Conservation (phyloP, 2,329 filamentous ascomycete species). For the Lachnellula willkommii region DNA sequence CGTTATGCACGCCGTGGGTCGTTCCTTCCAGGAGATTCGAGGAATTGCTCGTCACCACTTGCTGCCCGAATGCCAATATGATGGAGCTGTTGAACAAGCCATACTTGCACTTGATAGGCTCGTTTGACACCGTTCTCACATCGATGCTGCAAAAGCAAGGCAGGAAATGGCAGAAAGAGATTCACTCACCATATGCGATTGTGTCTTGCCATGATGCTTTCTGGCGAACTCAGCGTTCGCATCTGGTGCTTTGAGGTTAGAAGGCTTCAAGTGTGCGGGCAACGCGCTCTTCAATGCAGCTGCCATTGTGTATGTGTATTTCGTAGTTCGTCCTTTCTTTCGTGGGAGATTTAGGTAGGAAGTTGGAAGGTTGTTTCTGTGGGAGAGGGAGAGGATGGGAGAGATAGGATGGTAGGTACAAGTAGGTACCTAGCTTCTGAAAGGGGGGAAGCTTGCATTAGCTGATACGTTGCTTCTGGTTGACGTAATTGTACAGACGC, state of each 20-base stretch:
- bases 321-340: not conserved
- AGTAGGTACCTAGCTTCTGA: constrained; percentile 1
- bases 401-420: no score
- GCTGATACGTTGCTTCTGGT: constrained; percentile 1
- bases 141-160: not conserved
- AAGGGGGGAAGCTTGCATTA: constrained; percentile 2
- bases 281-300: constrained; percentile 67
- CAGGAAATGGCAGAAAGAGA: constrained; percentile 1
- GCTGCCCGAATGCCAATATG: no score
- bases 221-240: constrained; percentile 44
- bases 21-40: no score
- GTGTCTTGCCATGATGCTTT: constrained; percentile 78
- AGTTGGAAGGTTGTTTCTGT: not conserved
- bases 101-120: not conserved
- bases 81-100: not conserved
- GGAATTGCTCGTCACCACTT: no score
- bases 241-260: constrained; percentile 35
- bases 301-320: constrained; percentile 49
- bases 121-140: not conserved
- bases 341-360: not conserved
- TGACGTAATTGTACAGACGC: constrained; percentile 11
- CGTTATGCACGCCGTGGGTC: not conserved
- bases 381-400: not conserved
- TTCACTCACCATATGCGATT: constrained; percentile 76
- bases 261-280: constrained; percentile 70